A percentile compares a stretch with the other conserved stretches of the same genome.
Evolutionary conservation across 2,329 filamentous ascomycete species (phyloP).

Genomic region (Aspergillus sp.): DNA sequence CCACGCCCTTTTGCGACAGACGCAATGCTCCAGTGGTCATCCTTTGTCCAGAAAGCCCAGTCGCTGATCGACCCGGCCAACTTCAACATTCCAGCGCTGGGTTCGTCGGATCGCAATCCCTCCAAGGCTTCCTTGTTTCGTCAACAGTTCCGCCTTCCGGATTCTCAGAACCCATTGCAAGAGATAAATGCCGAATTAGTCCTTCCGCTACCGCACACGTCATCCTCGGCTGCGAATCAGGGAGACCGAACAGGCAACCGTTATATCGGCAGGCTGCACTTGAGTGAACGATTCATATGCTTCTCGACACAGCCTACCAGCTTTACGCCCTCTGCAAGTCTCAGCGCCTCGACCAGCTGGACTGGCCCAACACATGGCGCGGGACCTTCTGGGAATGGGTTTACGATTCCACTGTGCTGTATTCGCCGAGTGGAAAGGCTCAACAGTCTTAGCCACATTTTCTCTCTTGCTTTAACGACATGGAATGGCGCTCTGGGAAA

Average conservation of each 20-base stretch:
- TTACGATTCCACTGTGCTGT: conserved; percentile 84
- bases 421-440: conserved; percentile 86
- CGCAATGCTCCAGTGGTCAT: conserved; percentile 57
- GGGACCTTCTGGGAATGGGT: conserved; percentile 88
- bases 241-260: conserved; percentile 61
- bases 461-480: conserved; percentile 86
- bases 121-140: conserved; percentile 91
- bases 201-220: conserved; percentile 61
- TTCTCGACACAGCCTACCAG: conserved; percentile 91
- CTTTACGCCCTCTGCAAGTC: conserved; percentile 71
- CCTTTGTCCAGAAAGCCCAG: conserved; percentile 90
- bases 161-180: conserved; percentile 83
- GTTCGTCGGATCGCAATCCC: conserved; percentile 67
- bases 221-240: conserved; percentile 50
- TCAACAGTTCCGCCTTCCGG: conserved; percentile 89
- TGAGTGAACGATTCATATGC: conserved; percentile 91
- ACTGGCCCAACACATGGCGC: conserved; percentile 89
- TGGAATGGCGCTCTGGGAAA: conserved; percentile 66
- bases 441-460: conserved; percentile 84
- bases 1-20: conserved; percentile 1
- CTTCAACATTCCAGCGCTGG: conserved; percentile 62
- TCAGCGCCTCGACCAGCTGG: conserved; percentile 70
- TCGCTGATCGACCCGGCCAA: conserved; percentile 86
- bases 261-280: conserved; percentile 84
- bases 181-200: conserved; percentile 96